Evolutionary conservation across 805 yeast genomes (phyloP), one percentile per base, ranked within the genome.

Genomic region (Torulaspora delbrueckii): DNA sequence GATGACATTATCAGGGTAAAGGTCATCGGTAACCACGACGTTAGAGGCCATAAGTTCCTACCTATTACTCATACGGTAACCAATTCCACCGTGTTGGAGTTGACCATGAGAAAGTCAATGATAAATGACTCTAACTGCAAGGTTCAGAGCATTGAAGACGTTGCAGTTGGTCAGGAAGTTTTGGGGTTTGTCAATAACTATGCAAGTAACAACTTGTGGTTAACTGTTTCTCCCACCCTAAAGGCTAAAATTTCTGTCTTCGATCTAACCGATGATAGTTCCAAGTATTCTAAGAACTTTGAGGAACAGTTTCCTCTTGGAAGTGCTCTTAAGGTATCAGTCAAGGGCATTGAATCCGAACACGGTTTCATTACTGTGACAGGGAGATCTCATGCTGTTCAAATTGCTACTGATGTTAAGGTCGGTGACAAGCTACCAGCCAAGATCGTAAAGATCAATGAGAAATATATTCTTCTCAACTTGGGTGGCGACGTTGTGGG

Each of bases 21-120:
- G 57, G 76, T 90, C 14, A 75, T 88, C 54, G 97, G 96, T 2
- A 80, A 66, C 63, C 89, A 81, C 61, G 91, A 87, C 63, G 72
- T 81, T 6, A 77, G 81, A 48, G 81, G 74, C 47, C 87, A 83
- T 57, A 75, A 73, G 45, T 86, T 81, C 66, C 65, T 82, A 48
- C 84, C 93, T 22, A 70, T 82, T 16, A 73, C 86, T 16, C 83
- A 79, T 55, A 76, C 74, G 43, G 70, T 74, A 35, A 74, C 79
- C 23, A 77, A 77, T 48, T 75, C 78, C 39, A 64, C 75, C 8
- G 73, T 85, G 10, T 63, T 84, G 43, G 96, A 87, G 66, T 71
- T 89, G 48, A 75, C 84, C 16, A 70, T 78, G 22, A 75, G 75
- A 47, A 70, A 74, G 40, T 62, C 74, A 2, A 75, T 70, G 30